phyloP scores from a whole-genome alignment of 2,329 filamentous ascomycete genomes.

The Aspergillus tanneri region DNA sequence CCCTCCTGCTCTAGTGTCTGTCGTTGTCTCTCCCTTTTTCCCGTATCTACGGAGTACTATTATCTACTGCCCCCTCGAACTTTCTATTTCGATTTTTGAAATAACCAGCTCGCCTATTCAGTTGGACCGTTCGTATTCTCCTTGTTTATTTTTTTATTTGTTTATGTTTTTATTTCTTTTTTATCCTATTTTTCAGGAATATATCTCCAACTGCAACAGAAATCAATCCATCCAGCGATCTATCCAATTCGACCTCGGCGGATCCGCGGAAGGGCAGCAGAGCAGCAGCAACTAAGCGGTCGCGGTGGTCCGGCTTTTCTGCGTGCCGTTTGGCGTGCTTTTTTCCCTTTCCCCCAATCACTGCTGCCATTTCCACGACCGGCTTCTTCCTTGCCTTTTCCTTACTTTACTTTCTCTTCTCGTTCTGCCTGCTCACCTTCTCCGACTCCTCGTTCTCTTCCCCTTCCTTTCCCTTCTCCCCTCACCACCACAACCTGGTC shows the following conservation, averaged over 20 bases:
- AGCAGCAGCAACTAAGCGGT: constrained; percentile 16
- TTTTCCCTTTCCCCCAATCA: constrained; percentile 6
- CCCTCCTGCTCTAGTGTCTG: constrained; percentile 12
- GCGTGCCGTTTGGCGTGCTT: constrained; percentile 17
- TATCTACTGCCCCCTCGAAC: not conserved
- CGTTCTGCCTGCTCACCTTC: not conserved
- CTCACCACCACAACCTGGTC: constrained; percentile 5
- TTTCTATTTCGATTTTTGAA: no score
- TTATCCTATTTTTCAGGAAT: not conserved
- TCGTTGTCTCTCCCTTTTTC: constrained; percentile 7
- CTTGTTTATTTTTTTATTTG: not conserved
- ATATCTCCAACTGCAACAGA: not conserved
- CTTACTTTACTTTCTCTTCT: not conserved
- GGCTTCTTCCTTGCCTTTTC: not conserved
- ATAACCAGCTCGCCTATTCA: no score
- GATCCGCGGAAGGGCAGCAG: constrained; percentile 12
- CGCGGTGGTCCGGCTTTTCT: constrained; percentile 18
- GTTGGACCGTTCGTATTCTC: not conserved
- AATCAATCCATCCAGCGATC: not conserved
- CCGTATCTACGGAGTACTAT: no score
- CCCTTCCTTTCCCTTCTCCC: constrained; percentile 5
- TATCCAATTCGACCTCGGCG: constrained; percentile 2
- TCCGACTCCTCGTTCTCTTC: not conserved
- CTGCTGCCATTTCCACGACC: constrained; percentile 1
- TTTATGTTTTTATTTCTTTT: not conserved